Evolutionary conservation across 768 basidiomycete genomes (phyloP).

Genomic region (Coprinopsis sp.): DNA sequence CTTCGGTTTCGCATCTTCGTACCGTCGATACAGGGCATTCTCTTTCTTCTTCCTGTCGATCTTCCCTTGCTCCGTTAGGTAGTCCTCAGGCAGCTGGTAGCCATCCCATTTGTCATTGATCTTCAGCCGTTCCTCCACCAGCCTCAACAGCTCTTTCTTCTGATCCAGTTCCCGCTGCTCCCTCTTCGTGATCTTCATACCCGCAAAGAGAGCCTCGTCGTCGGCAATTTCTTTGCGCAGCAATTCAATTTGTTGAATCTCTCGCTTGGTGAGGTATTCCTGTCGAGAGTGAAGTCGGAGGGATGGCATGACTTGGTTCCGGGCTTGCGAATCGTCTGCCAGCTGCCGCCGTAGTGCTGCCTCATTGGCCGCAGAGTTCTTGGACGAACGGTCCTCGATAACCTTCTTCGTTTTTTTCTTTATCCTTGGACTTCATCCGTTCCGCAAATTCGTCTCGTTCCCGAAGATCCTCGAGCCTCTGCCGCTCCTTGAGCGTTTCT

Average conservation of each 20-base stretch:
- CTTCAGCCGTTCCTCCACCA: slow-evolving; percentile 90
- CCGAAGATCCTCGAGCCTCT: slow-evolving; percentile 70
- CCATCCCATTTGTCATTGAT: slow-evolving; percentile 97
- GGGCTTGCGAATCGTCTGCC: slow-evolving; percentile 71
- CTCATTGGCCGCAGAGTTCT: slow-evolving; percentile 68
- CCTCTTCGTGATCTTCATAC: slow-evolving; percentile 85
- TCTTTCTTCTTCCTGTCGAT: slow-evolving; percentile 97
- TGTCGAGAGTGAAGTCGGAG: slow-evolving; percentile 88
- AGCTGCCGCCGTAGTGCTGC: slow-evolving; percentile 75
- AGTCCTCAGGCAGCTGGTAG: slow-evolving; percentile 95
- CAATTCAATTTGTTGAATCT: slow-evolving; percentile 92
- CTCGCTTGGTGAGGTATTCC: slow-evolving; percentile 94
- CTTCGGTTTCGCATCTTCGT: slow-evolving; percentile 88
- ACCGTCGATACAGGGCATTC: slow-evolving; percentile 87
- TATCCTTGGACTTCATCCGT: slow-evolving; percentile 77
- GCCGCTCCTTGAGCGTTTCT: slow-evolving; percentile 61
- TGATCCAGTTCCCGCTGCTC: slow-evolving; percentile 78
- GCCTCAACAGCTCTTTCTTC: slow-evolving; percentile 86
- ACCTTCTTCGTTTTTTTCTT: slow-evolving; percentile 84
- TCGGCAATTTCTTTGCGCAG: slow-evolving; percentile 91
- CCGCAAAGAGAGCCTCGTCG: slow-evolving; percentile 84
- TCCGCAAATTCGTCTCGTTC: slow-evolving; percentile 94
- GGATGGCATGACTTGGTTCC: slow-evolving; percentile 52
- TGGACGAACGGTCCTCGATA: slow-evolving; percentile 88
- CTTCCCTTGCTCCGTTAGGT: slow-evolving; percentile 96